Evolutionary conservation across 2,329 filamentous ascomycete species (phyloP).

Genomic region (Periconia digitata): DNA sequence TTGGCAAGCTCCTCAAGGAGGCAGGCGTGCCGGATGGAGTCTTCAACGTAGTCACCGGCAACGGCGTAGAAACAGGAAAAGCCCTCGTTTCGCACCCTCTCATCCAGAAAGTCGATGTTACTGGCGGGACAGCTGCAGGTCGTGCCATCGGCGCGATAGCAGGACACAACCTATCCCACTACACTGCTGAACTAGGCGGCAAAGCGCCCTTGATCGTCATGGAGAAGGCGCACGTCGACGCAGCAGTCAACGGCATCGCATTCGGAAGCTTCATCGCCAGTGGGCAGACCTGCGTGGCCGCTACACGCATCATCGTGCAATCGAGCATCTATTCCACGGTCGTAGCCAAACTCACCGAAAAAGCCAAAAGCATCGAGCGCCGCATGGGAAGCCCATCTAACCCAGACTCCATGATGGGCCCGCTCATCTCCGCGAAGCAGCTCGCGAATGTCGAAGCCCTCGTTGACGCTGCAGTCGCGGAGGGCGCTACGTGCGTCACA

Average conservation of each 20-base stretch:
- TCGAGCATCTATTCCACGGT: constrained; percentile 45
- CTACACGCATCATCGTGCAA: constrained; percentile 57
- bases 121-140: constrained; percentile 41
- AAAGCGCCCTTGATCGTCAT: constrained; percentile 44
- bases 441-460: constrained; percentile 41
- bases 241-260: constrained; percentile 42
- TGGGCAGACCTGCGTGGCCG: constrained; percentile 60
- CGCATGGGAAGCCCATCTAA: constrained; percentile 62
- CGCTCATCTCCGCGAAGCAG: constrained; percentile 60
- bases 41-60: constrained; percentile 38
- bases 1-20: constrained; percentile 41
- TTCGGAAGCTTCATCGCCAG: constrained; percentile 54
- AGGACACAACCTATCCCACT: constrained; percentile 37
- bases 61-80: constrained; percentile 38
- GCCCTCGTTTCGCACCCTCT: constrained; percentile 38
- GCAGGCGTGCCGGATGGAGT: constrained; percentile 42
- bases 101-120: constrained; percentile 43
- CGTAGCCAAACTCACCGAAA: constrained; percentile 43
- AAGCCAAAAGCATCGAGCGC: constrained; percentile 53
- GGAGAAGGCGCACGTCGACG: constrained; percentile 38
- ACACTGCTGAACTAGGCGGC: constrained; percentile 42
- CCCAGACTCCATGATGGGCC: constrained; percentile 63
- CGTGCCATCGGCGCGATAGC: constrained; percentile 41
- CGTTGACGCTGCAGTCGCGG: constrained; percentile 36
- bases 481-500: constrained; percentile 46